phyloP scores from a whole-genome alignment of 352 stramenopile species.

The Phytophthora litchii region DNA sequence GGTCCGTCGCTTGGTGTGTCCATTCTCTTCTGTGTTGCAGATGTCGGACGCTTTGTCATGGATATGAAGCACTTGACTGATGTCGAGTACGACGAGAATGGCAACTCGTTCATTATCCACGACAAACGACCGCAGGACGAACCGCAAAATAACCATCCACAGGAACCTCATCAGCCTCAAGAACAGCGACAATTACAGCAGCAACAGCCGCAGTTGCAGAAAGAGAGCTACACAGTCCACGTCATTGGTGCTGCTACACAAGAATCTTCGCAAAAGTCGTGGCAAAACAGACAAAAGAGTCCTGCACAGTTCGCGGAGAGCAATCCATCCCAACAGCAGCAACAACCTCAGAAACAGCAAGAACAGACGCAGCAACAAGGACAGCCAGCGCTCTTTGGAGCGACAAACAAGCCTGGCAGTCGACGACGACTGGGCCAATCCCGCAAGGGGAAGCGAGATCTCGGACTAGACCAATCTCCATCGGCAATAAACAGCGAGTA shows the following conservation, averaged over 20 bases:
- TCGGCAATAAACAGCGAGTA: conserved; percentile 43
- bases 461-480: conserved; percentile 35
- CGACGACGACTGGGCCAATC: conserved; percentile 16
- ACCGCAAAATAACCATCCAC: conserved; percentile 5
- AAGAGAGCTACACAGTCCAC: conserved; percentile 35
- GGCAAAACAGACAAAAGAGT: conserved; percentile 22
- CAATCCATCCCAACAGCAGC: conserved; percentile 1
- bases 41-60: conserved; percentile 76
- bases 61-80: conserved; percentile 75
- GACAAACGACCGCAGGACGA: conserved; percentile 11
- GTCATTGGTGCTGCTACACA: conserved; percentile 16
- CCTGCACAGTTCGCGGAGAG: conserved; percentile 1
- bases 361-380: conserved; percentile 10
- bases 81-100: conserved; percentile 62
- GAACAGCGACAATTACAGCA: neutral
- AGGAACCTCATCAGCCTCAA: conserved; percentile 1
- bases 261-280: conserved; percentile 7
- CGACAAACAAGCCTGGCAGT: conserved; percentile 25
- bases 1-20: conserved; percentile 70
- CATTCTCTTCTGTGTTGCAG: conserved; percentile 71
- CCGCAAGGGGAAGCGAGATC: conserved; percentile 24
- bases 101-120: conserved; percentile 43
- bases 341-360: conserved; percentile 4
- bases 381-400: conserved; percentile 16
- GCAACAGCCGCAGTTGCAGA: conserved; percentile 14